Evolutionary conservation across 495 filamentous ascomycete species (phyloP), one percentile per base, ranked within the genome.

Genomic region (Pseudoneurospora amorphoporcata): DNA sequence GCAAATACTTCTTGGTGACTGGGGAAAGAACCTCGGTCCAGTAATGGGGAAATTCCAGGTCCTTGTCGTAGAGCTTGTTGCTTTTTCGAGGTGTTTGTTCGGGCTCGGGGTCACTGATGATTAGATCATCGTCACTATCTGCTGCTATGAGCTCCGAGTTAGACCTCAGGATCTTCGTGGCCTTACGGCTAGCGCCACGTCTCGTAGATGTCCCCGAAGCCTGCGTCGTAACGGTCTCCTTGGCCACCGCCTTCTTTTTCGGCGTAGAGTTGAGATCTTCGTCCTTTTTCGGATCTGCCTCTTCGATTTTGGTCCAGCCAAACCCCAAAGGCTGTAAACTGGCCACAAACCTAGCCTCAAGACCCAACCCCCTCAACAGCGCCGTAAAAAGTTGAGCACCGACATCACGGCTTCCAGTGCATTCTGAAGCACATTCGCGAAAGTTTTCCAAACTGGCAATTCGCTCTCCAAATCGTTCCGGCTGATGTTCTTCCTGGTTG

Each of bases 21-120:
- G 94, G 90, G 0, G 93, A 98, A 17, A 94, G 84, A 23, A 93
- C 90, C 77, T 99, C 95, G 3, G 91, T 90, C 95, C 96, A 99
- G 81, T 97, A 99, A 72, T 90, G 91, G 2, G 96, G 95, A 76
- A 91, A 92, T 35, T 88, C 88, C 17, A 97, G 84, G 72, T 94
- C 93, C 9, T 81, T 83, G 75, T 97, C 93, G 75, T 88, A 87
- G 32, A 71, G 68, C 32, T 79, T 84, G 69, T 73, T 73, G 29
- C 43, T 80, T 58, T 74, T 73, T 12, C 79, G 73, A n/a, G 75
- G 71, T 35, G 29, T 35, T 37, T 29, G 14, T 65, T 65, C 29
- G 29, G 75, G 75, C 8, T 76, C 74, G 8, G 78, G 79, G 9
- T 80, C 68, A 29, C 83, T 78, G 8, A 85, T 77, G 75, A 80